Conservation (phyloP, 1,284 basidiomycete species). For the Boletus sp. region DNA sequence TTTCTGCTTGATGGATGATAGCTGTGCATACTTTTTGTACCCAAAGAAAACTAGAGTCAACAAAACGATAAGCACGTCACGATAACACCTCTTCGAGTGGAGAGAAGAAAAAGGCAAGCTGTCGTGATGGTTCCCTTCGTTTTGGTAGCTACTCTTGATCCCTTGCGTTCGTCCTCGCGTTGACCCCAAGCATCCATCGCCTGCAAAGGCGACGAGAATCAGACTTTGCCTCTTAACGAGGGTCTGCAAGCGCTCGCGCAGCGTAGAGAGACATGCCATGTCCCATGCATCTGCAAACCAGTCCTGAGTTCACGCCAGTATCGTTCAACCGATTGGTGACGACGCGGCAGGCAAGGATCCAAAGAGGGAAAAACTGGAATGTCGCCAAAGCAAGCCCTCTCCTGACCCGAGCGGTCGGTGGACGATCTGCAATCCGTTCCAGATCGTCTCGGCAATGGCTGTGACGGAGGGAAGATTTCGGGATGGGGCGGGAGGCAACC, state of each 20-base stretch:
- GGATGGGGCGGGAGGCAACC: constrained; percentile 16
- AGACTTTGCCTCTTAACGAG: no score
- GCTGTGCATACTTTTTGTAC: constrained; percentile 21
- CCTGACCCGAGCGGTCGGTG: not conserved
- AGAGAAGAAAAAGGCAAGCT: no score
- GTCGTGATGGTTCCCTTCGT: constrained; percentile 15
- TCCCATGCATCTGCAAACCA: constrained; percentile 16
- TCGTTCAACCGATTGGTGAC: constrained; percentile 5
- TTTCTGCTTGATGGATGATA: constrained; percentile 24
- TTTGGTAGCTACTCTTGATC: constrained; percentile 24
- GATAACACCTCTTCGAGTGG: not conserved
- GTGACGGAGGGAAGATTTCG: constrained; percentile 12
- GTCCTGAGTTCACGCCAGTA: constrained; percentile 18
- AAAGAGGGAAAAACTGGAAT: not conserved
- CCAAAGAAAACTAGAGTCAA: constrained; percentile 20
- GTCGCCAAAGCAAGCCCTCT: not conserved
- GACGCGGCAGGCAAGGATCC: constrained; percentile 11
- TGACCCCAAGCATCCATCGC: constrained; percentile 16
- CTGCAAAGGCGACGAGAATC: not conserved
- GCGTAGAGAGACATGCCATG: constrained; percentile 16
- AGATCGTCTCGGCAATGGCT: constrained; percentile 14
- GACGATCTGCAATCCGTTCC: constrained; percentile 11
- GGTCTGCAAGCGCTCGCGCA: constrained; percentile 7
- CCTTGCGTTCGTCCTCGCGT: not conserved
- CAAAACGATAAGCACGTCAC: not conserved